Conservation (phyloP, 1,139 yeast genomes). For the Debaryomyces robertsiae region DNA sequence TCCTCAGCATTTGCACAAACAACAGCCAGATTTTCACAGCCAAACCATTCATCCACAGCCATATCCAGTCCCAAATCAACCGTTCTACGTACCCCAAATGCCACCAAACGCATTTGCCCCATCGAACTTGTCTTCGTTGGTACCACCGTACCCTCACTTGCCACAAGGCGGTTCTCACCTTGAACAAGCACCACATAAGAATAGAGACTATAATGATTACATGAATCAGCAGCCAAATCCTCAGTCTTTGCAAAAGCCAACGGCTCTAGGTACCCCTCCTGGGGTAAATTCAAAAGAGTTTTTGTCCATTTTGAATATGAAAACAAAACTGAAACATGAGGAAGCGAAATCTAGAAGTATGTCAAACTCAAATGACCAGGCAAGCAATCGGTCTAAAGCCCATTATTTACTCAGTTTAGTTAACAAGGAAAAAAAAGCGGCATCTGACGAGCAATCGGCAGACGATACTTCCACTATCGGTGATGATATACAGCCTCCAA, state of each 20-base stretch:
- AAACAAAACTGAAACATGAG: slow-evolving; percentile 19
- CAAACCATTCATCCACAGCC: slow-evolving; percentile 17
- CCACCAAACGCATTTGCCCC: slow-evolving; percentile 11
- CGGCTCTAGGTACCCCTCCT: slow-evolving; percentile 33
- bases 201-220: slow-evolving; percentile 6
- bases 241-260: slow-evolving; percentile 44
- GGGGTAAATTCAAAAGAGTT: slow-evolving; percentile 54
- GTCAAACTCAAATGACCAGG: slow-evolving; percentile 10
- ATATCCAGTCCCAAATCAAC: slow-evolving; percentile 11
- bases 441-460: slow-evolving; percentile 4
- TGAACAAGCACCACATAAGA: slow-evolving; percentile 4
- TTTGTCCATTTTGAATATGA: slow-evolving; percentile 50
- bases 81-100: slow-evolving; percentile 12
- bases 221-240: slow-evolving; percentile 42
- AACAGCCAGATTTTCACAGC: slow-evolving; percentile 23
- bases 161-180: slow-evolving; percentile 14
- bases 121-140: slow-evolving; percentile 9
- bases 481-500: background rate
- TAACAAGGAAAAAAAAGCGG: slow-evolving; percentile 19
- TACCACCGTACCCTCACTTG: slow-evolving; percentile 6
- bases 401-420: slow-evolving; percentile 43
- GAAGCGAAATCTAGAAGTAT: slow-evolving; percentile 17
- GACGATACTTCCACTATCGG: background rate
- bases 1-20: slow-evolving; percentile 36
- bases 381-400: slow-evolving; percentile 39